These are phyloP conservation scores for Rhynchosporium secalis DNA, from an alignment of 2,329 filamentous ascomycete genomes.

Conservation along the genomic window DNA sequence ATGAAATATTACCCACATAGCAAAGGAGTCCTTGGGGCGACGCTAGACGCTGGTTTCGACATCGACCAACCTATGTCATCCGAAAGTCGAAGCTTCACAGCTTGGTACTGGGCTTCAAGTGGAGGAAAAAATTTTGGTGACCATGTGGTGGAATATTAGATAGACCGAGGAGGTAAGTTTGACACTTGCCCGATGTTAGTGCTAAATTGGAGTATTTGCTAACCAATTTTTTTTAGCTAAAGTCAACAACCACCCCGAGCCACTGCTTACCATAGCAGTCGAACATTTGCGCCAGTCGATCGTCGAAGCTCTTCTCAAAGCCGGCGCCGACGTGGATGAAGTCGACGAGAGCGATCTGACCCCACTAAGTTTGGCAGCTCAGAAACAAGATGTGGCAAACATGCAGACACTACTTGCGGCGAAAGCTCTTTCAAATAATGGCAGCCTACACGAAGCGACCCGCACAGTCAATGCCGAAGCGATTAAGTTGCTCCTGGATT, in stretches of 20 bases:
- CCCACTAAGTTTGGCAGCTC: constrained; percentile 18
- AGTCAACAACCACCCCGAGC: constrained; percentile 22
- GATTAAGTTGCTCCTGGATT: constrained; percentile 56
- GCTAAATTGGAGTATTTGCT: not conserved
- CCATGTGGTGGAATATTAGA: constrained; percentile 55
- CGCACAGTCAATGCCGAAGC: constrained; percentile 57
- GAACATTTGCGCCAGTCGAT: constrained; percentile 14
- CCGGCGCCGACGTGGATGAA: constrained; percentile 22
- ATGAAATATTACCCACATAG: constrained; percentile 57
- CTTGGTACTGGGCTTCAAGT: constrained; percentile 63
- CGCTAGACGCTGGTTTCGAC: constrained; percentile 60
- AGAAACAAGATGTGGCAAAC: constrained; percentile 57
- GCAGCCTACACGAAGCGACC: constrained; percentile 65
- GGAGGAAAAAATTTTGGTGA: constrained; percentile 64
- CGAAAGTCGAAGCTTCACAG: constrained; percentile 39
- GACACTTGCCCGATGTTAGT: not conserved
- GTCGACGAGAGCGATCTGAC: constrained; percentile 14
- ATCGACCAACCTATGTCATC: constrained; percentile 55
- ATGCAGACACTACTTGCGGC: constrained; percentile 53
- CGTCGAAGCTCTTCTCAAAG: constrained; percentile 19
- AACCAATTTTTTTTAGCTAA: constrained; percentile 42
- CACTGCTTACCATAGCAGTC: constrained; percentile 27
- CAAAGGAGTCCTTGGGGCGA: constrained; percentile 50
- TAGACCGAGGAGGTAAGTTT: constrained; percentile 46
- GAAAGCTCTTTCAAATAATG: constrained; percentile 66